phyloP scores from a whole-genome alignment of 2,329 filamentous ascomycete species.

The Neospermospora avenae region DNA sequence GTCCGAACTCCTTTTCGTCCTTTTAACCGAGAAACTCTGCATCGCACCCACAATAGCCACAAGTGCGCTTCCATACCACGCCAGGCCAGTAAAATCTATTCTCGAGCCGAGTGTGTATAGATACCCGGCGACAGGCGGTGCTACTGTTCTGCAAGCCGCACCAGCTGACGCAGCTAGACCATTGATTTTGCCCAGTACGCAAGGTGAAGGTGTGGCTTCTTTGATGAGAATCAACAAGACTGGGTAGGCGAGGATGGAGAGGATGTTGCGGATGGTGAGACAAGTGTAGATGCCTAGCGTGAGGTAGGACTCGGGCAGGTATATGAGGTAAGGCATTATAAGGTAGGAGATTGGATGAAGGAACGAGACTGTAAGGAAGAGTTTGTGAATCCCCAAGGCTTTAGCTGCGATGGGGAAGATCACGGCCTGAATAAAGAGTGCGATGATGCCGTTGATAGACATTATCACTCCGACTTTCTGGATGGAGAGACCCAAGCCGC shows the following conservation, averaged over 20 bases:
- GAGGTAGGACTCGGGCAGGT: constrained; percentile 48
- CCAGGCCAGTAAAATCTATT: constrained; percentile 56
- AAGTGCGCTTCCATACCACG: constrained; percentile 60
- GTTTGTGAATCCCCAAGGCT: constrained; percentile 54
- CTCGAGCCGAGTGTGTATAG: constrained; percentile 59
- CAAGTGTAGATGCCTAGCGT: constrained; percentile 54
- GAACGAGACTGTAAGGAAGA: constrained; percentile 8
- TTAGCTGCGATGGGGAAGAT: constrained; percentile 60
- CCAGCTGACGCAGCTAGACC: constrained; percentile 63
- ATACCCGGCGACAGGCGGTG: constrained; percentile 61
- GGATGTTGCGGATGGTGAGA: constrained; percentile 50
- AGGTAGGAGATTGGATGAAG: constrained; percentile 45
- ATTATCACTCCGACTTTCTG: constrained; percentile 60
- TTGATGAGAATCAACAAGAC: constrained; percentile 66
- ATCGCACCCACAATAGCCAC: constrained; percentile 55
- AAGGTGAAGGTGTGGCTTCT: constrained; percentile 56
- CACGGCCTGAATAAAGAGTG: constrained; percentile 56
- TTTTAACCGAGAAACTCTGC: constrained; percentile 50
- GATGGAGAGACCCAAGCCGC: constrained; percentile 60
- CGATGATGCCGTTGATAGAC: constrained; percentile 56
- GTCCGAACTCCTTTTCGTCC: constrained; percentile 13
- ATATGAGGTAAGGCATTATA: constrained; percentile 55
- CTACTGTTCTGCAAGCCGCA: constrained; percentile 64
- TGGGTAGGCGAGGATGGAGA: constrained; percentile 62
- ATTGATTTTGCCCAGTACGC: constrained; percentile 61